Conservation (phyloP, 345 rosid genomes). For the Viola odorata region DNA sequence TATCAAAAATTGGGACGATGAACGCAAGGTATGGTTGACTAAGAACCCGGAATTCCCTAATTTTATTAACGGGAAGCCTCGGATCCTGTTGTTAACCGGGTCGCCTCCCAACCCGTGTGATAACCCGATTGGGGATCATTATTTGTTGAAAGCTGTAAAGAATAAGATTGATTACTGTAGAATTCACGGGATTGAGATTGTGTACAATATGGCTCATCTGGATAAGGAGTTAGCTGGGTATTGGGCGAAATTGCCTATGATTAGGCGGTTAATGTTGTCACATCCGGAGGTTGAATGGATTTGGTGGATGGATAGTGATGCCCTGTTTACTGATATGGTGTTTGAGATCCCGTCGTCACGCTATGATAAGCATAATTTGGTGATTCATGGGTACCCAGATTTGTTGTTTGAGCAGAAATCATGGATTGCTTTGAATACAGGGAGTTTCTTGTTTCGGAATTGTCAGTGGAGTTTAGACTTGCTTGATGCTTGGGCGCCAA, state of each 20-base stretch:
- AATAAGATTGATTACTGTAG: slow-evolving; percentile 95
- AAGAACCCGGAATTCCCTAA: slow-evolving; percentile 70
- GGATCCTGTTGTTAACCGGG: slow-evolving; percentile 77
- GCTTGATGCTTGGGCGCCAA: slow-evolving; percentile 94
- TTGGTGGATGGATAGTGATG: slow-evolving; percentile 99
- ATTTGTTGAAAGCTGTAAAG: slow-evolving; percentile 71
- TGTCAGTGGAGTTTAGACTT: slow-evolving; percentile 93
- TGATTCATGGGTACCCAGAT: slow-evolving; percentile 89
- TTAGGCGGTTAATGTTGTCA: slow-evolving; percentile 80
- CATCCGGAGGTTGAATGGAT: slow-evolving; percentile 94
- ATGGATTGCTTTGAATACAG: slow-evolving; percentile 93
- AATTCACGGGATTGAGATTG: slow-evolving; percentile 94
- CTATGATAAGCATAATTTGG: slow-evolving; percentile 67
- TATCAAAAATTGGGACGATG: slow-evolving; percentile 57
- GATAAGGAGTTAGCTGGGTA: slow-evolving; percentile 90
- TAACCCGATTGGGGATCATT: slow-evolving; percentile 89
- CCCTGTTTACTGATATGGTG: slow-evolving; percentile 90
- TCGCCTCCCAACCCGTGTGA: slow-evolving; percentile 91
- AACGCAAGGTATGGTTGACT: slow-evolving; percentile 58
- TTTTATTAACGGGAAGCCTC: slow-evolving; percentile 51
- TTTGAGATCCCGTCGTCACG: slow-evolving; percentile 63
- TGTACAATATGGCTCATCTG: slow-evolving; percentile 94
- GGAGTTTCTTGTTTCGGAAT: slow-evolving; percentile 86
- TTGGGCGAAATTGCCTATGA: slow-evolving; percentile 91
- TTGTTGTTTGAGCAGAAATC: slow-evolving; percentile 77